Base-by-base conservation (phyloP, 768 basidiomycete species). In the Mrakia blollopis region DNA sequence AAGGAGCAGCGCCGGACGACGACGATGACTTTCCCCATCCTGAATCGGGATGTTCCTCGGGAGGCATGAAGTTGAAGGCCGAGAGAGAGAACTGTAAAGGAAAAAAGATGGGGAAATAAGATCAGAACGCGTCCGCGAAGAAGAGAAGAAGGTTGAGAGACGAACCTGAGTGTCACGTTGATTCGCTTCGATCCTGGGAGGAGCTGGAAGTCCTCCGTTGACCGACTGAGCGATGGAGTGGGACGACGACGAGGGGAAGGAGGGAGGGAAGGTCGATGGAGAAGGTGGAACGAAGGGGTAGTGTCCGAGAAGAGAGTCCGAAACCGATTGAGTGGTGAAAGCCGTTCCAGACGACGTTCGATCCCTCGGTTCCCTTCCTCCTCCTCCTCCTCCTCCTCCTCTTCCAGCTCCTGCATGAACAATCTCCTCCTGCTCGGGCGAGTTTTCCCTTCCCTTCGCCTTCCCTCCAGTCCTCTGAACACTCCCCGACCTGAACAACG, bases 91-190 rank as follows among this genome's bases (percentile, higher is more conserved):
- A 67, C 52, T 69, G 75, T 44, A 61, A 28, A 50, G 3, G 23
- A 44, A 30, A 47, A 2, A 21, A 47, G 47, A 50, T 18, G 62
- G n/a, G 47, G 16, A 21, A n/a, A 30, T 28, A 52, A 11, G 67
- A 47, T 47, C 37, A 69, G 67, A 0, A 41, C 44, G 63, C 47
- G 32, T 35, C 35, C 11, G 67, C 5, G 67, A 30, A 69, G 23
- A 25, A 8, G 41, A 52, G 44, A 21, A 44, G 30, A 37, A 69
- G 10, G 35, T 7, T 0, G 54, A 30, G 8, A 28, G 28, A 37
- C 71, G 32, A 37, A 72, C 71, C 72, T 77, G 76, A 47, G 76
- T 73, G n/a, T 77, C 76, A 3, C 76, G 44, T 13, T 77, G 62
- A 4, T 54, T 47, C 0, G 35, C 71, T 57, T 63, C 52, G 62